Base-by-base conservation (phyloP, 2,329 filamentous ascomycete genomes). In the Calycina herbarum region DNA sequence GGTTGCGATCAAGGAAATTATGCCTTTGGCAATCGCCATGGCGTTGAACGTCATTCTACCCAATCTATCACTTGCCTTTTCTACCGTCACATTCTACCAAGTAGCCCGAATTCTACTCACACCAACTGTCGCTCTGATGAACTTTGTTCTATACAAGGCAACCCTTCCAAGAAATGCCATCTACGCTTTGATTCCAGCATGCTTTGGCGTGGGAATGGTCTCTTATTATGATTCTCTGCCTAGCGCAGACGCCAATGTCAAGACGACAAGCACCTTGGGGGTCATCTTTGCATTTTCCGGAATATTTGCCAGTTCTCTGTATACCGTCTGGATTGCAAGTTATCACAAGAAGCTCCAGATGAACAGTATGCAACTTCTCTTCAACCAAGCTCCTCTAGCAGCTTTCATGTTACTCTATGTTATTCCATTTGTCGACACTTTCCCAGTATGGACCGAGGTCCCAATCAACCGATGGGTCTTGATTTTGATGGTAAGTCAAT, bases 71-170 rank as follows among this genome's bases (percentile, higher is more conserved):
- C 80, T 91, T 56, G 87, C 88, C 35, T 89, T 86, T 75, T 90
- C 87, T 27, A 85, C 84, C 61, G 85, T 91, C 54, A 88, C 87
- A 54, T 90, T 91, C 75, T 91, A 90, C 76, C 88, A 91, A 75
- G 84, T 90, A 59, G 87, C 86, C 4, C 84, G 88, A 29, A 88
- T 90, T 66, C 79, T 90, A 13, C 81, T 90, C 33, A 90, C 88
- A 0, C 89, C 89, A 2, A 82, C 81, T 56, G 87, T 89, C 24
- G 88, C 87, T 4, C 75, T 85, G 17, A 85, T 91, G 81, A 90
- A 90, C 76, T 88, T 81, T 70, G 74, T 87, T 27, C 78, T 90
- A 38, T 89, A 89, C 77, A 77, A 80, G 68, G 79, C 83, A 31
- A 83, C 79, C 0, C 81, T 90, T 11, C 86, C 88, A 6, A 76